Percentiles rank a stretch among this genome's conserved stretches.
These are phyloP conservation scores for Phaffomyces thermotolerans DNA, from an alignment of 805 yeast genomes.

Conservation along the genomic window DNA sequence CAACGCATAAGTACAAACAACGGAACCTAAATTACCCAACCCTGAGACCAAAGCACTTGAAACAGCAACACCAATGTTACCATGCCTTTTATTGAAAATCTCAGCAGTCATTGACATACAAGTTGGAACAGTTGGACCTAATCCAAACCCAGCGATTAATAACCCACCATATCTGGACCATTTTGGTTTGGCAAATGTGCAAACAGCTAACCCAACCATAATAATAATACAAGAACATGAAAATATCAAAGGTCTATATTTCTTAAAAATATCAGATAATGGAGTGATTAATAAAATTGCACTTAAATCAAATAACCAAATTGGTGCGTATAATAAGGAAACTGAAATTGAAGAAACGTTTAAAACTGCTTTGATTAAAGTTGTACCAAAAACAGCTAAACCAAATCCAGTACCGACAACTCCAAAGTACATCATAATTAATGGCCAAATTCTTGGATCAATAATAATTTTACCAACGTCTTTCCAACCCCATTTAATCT, in stretches of 20 bases:
- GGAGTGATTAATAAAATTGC: conserved; percentile 74
- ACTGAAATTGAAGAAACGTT: conserved; percentile 63
- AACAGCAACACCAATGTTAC: conserved; percentile 81
- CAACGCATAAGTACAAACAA: conserved; percentile 77
- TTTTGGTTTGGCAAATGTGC: conserved; percentile 63
- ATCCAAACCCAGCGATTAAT: conserved; percentile 75
- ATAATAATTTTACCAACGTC: conserved; percentile 49
- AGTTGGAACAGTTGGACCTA: conserved; percentile 88
- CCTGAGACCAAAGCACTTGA: conserved; percentile 81
- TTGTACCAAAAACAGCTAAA: conserved; percentile 76
- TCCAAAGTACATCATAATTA: conserved; percentile 83
- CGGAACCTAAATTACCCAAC: conserved; percentile 80
- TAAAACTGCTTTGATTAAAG: conserved; percentile 53
- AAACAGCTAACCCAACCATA: conserved; percentile 66
- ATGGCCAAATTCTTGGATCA: conserved; percentile 72
- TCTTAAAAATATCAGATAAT: conserved; percentile 62
- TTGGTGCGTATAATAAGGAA: conserved; percentile 77
- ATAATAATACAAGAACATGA: conserved; percentile 56
- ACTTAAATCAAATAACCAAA: conserved; percentile 79
- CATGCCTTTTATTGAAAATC: conserved; percentile 61
- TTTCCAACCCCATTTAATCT: conserved; percentile 45
- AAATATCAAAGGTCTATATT: conserved; percentile 55
- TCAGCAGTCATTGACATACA: conserved; percentile 80
- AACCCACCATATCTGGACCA: conserved; percentile 82
- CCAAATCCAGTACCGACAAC: conserved; percentile 92